Evolutionary conservation across 495 filamentous ascomycete species (phyloP).

Genomic region (Penicillium bovifimosum): DNA sequence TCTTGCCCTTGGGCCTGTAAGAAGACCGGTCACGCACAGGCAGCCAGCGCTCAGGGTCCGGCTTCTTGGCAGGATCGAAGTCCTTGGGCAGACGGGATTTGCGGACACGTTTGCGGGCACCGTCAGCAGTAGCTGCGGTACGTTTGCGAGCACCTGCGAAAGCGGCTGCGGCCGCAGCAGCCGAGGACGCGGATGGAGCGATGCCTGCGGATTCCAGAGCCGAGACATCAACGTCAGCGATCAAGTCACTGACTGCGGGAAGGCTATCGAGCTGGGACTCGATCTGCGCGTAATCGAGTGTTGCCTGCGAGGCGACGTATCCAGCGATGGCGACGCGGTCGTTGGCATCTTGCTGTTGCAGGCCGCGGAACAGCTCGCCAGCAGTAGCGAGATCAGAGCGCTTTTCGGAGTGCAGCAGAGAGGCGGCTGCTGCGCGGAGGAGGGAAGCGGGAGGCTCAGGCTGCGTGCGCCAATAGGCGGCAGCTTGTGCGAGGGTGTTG

Average conservation of each 20-base stretch:
- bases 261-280: constrained; percentile 57
- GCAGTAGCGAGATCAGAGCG: constrained; percentile 61
- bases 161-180: constrained; percentile 32
- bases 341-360: constrained; percentile 55
- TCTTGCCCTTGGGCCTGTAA: constrained; percentile 85
- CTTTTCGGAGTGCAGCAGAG: constrained; percentile 69
- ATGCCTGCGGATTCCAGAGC: constrained; percentile 76
- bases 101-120: constrained; percentile 58
- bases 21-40: constrained; percentile 81
- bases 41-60: constrained; percentile 89
- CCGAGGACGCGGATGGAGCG: constrained; percentile 47
- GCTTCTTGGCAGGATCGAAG: constrained; percentile 65
- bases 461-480: constrained; percentile 67
- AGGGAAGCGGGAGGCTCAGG: constrained; percentile 52
- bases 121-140: constrained; percentile 44
- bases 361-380: constrained; percentile 64
- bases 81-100: constrained; percentile 71
- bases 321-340: constrained; percentile 70
- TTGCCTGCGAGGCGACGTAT: constrained; percentile 76
- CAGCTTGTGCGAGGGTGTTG: constrained; percentile 70
- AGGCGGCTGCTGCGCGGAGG: constrained; percentile 70
- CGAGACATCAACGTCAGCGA: constrained; percentile 58
- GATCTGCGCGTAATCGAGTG: constrained; percentile 55
- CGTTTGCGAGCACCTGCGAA: constrained; percentile 53
- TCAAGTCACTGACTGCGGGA: constrained; percentile 59